These are phyloP conservation scores for Chrysosporium queenslandicum DNA, from an alignment of 2,329 filamentous ascomycete genomes.

Conservation along the genomic window DNA sequence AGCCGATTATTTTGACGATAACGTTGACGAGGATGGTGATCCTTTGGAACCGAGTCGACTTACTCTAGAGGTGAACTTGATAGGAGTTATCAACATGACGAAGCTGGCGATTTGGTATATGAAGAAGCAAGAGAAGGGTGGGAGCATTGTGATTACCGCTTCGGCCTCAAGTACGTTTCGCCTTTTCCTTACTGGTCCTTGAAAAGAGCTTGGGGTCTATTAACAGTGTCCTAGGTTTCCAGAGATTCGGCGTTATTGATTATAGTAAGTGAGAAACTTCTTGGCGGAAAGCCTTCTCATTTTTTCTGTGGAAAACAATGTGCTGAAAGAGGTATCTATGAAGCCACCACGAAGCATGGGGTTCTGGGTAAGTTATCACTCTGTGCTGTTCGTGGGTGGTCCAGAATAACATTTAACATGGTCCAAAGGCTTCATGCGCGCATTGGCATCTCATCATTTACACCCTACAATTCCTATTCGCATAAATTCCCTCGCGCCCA, in stretches of 20 bases:
- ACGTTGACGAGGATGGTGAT: constrained; percentile 43
- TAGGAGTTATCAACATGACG: constrained; percentile 42
- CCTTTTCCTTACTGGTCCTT: neutral
- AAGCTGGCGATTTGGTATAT: constrained; percentile 44
- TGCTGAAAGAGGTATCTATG: neutral
- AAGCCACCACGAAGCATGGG: constrained; percentile 46
- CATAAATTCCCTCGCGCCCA: constrained; percentile 47
- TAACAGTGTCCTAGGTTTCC: constrained; percentile 25
- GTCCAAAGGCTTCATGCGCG: constrained; percentile 36
- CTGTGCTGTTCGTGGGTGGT: too few species aligned
- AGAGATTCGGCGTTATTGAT: constrained; percentile 43
- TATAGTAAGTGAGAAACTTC: constrained; percentile 35
- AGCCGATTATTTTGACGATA: constrained; percentile 39
- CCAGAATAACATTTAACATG: neutral
- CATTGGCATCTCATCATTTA: constrained; percentile 28
- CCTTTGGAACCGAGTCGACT: constrained; percentile 37
- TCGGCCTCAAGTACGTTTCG: constrained; percentile 35
- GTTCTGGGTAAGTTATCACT: constrained; percentile 37
- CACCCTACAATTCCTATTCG: constrained; percentile 36
- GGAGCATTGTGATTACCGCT: constrained; percentile 47
- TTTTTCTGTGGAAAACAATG: neutral
- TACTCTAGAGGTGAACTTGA: constrained; percentile 44
- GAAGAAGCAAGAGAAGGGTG: constrained; percentile 39
- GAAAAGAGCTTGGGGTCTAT: neutral
- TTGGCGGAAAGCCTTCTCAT: neutral